Evolutionary conservation across 768 basidiomycete species (phyloP).

Genomic region (Scleroderma bovista): DNA sequence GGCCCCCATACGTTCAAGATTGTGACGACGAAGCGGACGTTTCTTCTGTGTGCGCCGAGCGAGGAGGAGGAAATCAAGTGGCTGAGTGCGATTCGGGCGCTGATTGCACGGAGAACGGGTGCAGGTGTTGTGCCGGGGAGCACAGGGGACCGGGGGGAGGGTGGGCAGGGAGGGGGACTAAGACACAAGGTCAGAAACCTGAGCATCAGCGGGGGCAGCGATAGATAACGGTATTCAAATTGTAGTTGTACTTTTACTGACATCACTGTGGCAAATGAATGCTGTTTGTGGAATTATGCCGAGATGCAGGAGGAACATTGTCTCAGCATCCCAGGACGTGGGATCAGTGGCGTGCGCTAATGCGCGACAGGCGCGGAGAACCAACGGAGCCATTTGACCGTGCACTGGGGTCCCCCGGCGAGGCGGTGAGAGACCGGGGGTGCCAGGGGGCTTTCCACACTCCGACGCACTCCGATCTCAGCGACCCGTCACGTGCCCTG

Average conservation of each 20-base stretch:
- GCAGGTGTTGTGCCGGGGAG: constrained; percentile 48
- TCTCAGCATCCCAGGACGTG: constrained; percentile 2
- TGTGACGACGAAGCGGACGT: constrained; percentile 87
- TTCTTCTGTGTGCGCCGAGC: constrained; percentile 86
- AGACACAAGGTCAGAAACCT: constrained; percentile 44
- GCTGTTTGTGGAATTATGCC: constrained; percentile 1
- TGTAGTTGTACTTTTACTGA: constrained; percentile 3
- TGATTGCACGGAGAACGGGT: constrained; percentile 71
- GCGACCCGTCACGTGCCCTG: constrained; percentile 9
- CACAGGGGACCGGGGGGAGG: constrained; percentile 18
- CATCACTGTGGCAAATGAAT: too few relatives aligned
- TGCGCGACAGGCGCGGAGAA: constrained; percentile 30
- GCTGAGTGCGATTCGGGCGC: constrained; percentile 89
- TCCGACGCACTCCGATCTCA: constrained; percentile 11
- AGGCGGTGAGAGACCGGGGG: constrained; percentile 3
- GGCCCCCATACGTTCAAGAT: constrained; percentile 83
- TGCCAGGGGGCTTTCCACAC: too few relatives aligned
- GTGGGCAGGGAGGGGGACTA: constrained; percentile 30
- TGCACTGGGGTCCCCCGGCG: constrained; percentile 12
- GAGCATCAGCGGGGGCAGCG: constrained; percentile 36
- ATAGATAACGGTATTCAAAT: constrained; percentile 17
- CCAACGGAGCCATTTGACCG: constrained; percentile 14
- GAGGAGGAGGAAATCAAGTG: constrained; percentile 99
- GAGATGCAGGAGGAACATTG: constrained; percentile 12
- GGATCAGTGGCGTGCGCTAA: constrained; percentile 26